These are phyloP conservation scores for Psilocybe subaeruginosa DNA, from an alignment of 768 basidiomycete genomes.

Conservation along the genomic window DNA sequence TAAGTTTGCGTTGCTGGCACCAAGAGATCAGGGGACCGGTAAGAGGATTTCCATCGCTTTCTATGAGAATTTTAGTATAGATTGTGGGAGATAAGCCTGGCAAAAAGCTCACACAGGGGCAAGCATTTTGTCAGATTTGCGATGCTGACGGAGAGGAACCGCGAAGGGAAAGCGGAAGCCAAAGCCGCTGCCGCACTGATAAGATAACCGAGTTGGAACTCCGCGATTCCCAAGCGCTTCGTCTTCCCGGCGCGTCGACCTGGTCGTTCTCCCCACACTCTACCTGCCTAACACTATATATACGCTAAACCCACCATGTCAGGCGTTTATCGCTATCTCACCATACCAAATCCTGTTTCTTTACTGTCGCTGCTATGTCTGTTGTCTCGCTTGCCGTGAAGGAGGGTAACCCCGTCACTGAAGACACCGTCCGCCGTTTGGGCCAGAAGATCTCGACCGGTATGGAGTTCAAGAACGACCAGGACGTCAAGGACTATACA, in stretches of 20 bases:
- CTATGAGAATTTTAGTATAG: neutral
- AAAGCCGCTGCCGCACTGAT: neutral
- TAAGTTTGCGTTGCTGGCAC: neutral
- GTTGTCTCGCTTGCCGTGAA: slow-evolving; percentile 24
- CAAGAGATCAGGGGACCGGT: neutral
- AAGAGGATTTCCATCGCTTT: neutral
- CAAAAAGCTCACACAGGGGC: neutral
- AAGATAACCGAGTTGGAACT: slow-evolving; percentile 8
- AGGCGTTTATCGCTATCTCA: neutral
- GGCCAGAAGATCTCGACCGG: slow-evolving; percentile 21
- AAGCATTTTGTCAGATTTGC: neutral
- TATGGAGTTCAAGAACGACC: slow-evolving; percentile 19
- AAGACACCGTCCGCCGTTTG: slow-evolving; percentile 19
- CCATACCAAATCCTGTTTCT: neutral
- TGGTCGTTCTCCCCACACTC: neutral
- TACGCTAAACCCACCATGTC: neutral
- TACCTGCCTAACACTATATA: slow-evolving; percentile 6
- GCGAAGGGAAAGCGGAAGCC: neutral
- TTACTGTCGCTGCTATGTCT: slow-evolving; percentile 29
- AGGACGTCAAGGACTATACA: slow-evolving; percentile 22
- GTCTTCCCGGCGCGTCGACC: neutral
- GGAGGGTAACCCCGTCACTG: slow-evolving; percentile 25
- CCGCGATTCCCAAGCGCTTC: neutral
- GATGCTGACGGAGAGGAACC: neutral
- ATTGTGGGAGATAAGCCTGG: neutral